phyloP scores from a whole-genome alignment of 2,329 filamentous ascomycete genomes.

The Didymella segeticola region DNA sequence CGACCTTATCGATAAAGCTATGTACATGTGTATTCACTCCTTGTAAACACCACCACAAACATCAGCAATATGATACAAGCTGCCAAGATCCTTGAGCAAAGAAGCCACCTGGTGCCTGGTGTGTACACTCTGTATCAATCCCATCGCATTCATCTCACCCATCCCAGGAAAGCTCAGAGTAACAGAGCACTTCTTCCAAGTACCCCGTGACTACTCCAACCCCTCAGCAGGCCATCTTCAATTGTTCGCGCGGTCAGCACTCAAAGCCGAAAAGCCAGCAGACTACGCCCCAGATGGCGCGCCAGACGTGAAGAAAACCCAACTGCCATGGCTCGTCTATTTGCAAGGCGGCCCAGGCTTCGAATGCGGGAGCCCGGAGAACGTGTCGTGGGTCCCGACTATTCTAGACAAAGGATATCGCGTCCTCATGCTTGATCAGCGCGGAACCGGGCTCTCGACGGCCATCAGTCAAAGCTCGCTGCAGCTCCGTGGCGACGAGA shows the following conservation, averaged over 20 bases:
- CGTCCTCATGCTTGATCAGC: constrained; percentile 83
- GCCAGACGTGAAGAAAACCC: constrained; percentile 55
- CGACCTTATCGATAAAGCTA: constrained; percentile 30
- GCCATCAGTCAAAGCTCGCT: constrained; percentile 79
- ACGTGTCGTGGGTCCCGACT: constrained; percentile 71
- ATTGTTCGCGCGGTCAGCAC: constrained; percentile 78
- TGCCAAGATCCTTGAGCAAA: constrained; percentile 56
- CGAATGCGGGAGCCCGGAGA: constrained; percentile 76
- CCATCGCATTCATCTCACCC: constrained; percentile 1
- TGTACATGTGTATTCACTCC: constrained; percentile 18
- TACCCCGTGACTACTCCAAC: constrained; percentile 78
- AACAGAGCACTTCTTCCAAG: constrained; percentile 85
- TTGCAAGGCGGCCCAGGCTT: constrained; percentile 88
- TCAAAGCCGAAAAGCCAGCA: constrained; percentile 69
- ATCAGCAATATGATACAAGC: constrained; percentile 48
- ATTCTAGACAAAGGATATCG: constrained; percentile 84
- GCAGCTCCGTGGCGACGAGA: constrained; percentile 65
- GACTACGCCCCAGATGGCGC: constrained; percentile 56
- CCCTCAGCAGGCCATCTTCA: constrained; percentile 67
- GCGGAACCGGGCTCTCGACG: constrained; percentile 84
- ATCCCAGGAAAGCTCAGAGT: constrained; percentile 73
- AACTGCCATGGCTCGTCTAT: constrained; percentile 70
- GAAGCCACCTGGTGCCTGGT: constrained; percentile 55
- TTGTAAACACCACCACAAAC: constrained; percentile 6
- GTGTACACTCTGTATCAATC: not conserved